Percentiles rank a stretch among this genome's conserved stretches.
phyloP scores from a whole-genome alignment of 2,329 filamentous ascomycete species.

The Claviceps lovelessii region DNA sequence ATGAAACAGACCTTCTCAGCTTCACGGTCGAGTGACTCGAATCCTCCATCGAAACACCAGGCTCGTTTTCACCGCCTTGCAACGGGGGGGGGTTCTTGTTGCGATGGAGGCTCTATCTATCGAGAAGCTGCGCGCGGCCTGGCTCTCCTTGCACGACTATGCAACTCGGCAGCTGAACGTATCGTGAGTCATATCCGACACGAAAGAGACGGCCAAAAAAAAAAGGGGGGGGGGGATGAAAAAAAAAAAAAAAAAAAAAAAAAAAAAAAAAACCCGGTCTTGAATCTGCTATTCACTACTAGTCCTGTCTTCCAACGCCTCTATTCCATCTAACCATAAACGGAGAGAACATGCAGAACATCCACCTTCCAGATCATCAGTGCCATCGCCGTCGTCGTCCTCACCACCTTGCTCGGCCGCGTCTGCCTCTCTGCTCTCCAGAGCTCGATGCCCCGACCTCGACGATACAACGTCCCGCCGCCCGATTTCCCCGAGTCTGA shows the following conservation, averaged over 20 bases:
- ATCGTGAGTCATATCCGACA: constrained; percentile 2
- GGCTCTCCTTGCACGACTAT: constrained; percentile 2
- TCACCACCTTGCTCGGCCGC: constrained; percentile 18
- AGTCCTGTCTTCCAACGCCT: too few relatives aligned
- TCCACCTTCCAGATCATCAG: constrained; percentile 13
- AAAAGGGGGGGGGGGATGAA: too few relatives aligned
- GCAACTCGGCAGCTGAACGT: constrained; percentile 3
- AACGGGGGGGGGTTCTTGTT: neutral
- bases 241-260: too few relatives aligned
- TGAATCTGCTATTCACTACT: too few relatives aligned
- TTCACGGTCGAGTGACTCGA: too few relatives aligned
- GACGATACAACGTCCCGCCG: constrained; percentile 45
- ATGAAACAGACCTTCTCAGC: too few relatives aligned
- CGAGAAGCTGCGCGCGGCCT: constrained; percentile 3
- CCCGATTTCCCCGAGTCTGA: constrained; percentile 45
- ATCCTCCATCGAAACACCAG: too few relatives aligned
- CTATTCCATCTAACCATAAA: neutral
- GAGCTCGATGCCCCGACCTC: constrained; percentile 25
- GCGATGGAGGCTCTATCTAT: neutral
- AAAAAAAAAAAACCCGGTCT: too few relatives aligned
- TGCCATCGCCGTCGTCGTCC: constrained; percentile 12
- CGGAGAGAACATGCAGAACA: constrained; percentile 9
- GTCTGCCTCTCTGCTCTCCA: constrained; percentile 9
- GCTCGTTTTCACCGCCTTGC: neutral
- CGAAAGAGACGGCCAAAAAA: too few relatives aligned